phyloP scores from a whole-genome alignment of 1,139 yeast species.

The Lodderomyces parapsilosis region DNA sequence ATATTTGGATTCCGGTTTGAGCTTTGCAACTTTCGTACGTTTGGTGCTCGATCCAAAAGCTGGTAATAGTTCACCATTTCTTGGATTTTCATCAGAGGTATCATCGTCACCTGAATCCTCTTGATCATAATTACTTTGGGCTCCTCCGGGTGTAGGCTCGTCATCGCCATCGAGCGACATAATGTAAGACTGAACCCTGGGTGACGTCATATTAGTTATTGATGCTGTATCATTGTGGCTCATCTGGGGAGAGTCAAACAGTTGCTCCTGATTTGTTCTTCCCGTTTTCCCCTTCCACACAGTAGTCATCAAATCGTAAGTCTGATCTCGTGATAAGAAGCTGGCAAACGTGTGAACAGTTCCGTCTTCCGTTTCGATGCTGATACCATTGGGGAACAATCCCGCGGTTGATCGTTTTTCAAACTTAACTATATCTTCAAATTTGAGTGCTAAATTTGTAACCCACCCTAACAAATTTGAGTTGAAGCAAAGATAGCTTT shows the following conservation, averaged over 20 bases:
- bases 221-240: slow-evolving; percentile 6
- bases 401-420: slow-evolving; percentile 87
- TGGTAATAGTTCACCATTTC: slow-evolving; percentile 1
- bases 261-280: slow-evolving; percentile 15
- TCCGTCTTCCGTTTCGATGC: slow-evolving; percentile 65
- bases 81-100: slow-evolving; percentile 12
- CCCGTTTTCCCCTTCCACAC: slow-evolving; percentile 49
- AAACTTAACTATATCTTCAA: slow-evolving; percentile 67
- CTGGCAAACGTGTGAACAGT: slow-evolving; percentile 77
- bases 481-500: slow-evolving; percentile 78
- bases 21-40: slow-evolving; percentile 19
- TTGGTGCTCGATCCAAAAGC: background rate
- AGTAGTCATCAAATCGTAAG: slow-evolving; percentile 64
- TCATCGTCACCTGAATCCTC: slow-evolving; percentile 14
- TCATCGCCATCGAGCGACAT: slow-evolving; percentile 35
- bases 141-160: slow-evolving; percentile 7
- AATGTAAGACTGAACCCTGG: slow-evolving; percentile 28
- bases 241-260: slow-evolving; percentile 1
- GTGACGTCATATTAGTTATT: slow-evolving; percentile 7
- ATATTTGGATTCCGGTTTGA: slow-evolving; percentile 33
- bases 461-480: slow-evolving; percentile 95
- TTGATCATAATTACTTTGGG: slow-evolving; percentile 13
- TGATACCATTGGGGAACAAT: slow-evolving; percentile 86
- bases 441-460: slow-evolving; percentile 71
- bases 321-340: slow-evolving; percentile 77